These are phyloP conservation scores for Silene coronaria DNA, from an alignment of 179 eudicot genomes.

Conservation along the genomic window DNA sequence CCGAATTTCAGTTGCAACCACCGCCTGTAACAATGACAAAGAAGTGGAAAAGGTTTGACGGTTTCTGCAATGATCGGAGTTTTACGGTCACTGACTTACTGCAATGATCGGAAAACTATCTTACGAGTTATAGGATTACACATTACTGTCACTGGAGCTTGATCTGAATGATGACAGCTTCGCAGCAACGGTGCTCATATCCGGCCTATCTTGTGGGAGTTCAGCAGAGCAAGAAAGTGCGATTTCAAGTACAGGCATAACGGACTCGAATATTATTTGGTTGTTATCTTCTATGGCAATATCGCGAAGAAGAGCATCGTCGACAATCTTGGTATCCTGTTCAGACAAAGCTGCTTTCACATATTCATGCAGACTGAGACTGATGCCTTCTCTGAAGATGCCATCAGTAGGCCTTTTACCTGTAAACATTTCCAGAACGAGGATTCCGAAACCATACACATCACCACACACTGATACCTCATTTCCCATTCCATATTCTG, in stretches of 20 bases:
- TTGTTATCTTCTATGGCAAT: neutral
- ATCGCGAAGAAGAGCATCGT: conserved; percentile 14
- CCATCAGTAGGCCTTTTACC: conserved; percentile 26
- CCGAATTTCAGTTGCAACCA: too few relatives aligned
- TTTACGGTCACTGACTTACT: too few relatives aligned
- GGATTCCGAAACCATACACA: conserved; percentile 20
- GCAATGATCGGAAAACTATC: too few relatives aligned
- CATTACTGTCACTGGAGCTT: neutral
- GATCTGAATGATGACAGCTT: neutral
- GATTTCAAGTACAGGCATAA: conserved; percentile 1
- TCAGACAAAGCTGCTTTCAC: conserved; percentile 22
- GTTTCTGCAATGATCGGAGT: too few relatives aligned
- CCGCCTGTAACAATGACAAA: too few relatives aligned
- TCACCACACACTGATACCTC: conserved; percentile 9
- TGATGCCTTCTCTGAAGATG: conserved; percentile 20
- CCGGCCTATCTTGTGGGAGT: neutral
- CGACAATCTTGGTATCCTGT: conserved; percentile 10
- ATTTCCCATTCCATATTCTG: conserved; percentile 25
- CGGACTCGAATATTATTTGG: neutral
- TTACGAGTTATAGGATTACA: too few relatives aligned
- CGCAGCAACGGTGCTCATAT: conserved; percentile 5
- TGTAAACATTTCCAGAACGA: conserved; percentile 25
- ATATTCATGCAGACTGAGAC: conserved; percentile 20
- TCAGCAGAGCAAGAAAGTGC: conserved; percentile 2
- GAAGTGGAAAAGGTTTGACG: too few relatives aligned